Base-by-base conservation (phyloP, 805 yeast species). In the Zygosaccharomyces siamensis region DNA sequence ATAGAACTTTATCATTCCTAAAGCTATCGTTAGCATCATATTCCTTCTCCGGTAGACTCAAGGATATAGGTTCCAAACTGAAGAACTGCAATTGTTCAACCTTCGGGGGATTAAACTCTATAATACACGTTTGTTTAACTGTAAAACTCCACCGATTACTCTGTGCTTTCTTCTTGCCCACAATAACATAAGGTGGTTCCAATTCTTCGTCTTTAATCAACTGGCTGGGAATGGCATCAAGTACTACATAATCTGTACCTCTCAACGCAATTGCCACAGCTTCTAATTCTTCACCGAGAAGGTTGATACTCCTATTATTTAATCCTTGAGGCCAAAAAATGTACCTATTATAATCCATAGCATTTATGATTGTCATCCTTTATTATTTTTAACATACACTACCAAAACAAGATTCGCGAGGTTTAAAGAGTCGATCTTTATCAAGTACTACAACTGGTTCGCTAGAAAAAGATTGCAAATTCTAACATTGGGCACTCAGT, bases 31-130 rank as follows among this genome's bases (percentile, higher is more conserved):
- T 53, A 14, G 50, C 36, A 14, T 31, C 47, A 43, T 45, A 46
- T 26, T 49, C 56, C 46, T 62, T 60, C 42, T 67, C 73, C 2
- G 71, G 67, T 11, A 76, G 62, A 12, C 83, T 84, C 7, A 89
- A 73, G 3, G 80, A 68, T 3, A 89, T 85, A 0, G 96, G 95
- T n/a, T 74, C 70, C 3, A 83, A 62, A 0, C 97, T 83, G 54
- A 80, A 84, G 62, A 86, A 88, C 55, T 89, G 96, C 73, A 90
- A 74, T 50, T 78, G 76, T 26, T 73, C 73, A 16, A 84, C 79
- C 39, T 77, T 75, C 0, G 97, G 97, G 1, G 93, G 84, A 23
- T 77, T 76, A 61, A 80, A 89, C n/a, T 76, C 57, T 3, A 84
- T 66, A 2, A 81, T 50, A n/a, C 43, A 58, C n/a, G 61, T 35